A percentile compares a stretch with the other conserved stretches of the same genome.
Conservation (phyloP, 2,329 filamentous ascomycete species). For the Colletotrichum sansevieriae region DNA sequence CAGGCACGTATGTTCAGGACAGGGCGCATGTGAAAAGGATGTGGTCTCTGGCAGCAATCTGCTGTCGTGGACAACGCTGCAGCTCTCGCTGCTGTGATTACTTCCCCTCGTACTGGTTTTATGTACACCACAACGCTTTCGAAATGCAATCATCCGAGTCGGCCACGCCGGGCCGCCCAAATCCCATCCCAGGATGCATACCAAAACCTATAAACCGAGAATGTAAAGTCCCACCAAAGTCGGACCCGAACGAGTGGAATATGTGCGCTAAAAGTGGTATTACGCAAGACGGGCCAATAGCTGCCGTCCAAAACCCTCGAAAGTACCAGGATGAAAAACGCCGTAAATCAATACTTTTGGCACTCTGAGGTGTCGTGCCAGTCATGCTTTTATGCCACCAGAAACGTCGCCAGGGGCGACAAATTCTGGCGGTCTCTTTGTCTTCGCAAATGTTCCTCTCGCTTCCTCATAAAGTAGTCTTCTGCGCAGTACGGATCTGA, state of each 20-base stretch:
- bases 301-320: constrained; percentile 4
- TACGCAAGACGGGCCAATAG: constrained; percentile 10
- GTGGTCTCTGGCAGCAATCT: no score
- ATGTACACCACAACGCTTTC: constrained; percentile 33
- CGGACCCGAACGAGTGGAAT: constrained; percentile 29
- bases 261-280: constrained; percentile 37
- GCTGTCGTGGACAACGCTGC: constrained; percentile 9
- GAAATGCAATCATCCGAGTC: constrained; percentile 18
- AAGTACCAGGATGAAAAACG: constrained; percentile 10
- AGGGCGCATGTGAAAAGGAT: no score
- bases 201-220: constrained; percentile 27
- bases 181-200: constrained; percentile 28
- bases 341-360: neutral
- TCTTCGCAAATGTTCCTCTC: neutral
- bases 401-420: neutral
- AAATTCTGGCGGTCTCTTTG: neutral
- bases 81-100: constrained; percentile 20
- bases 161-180: constrained; percentile 21
- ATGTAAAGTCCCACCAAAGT: constrained; percentile 1
- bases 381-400: constrained; percentile 5
- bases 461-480: neutral
- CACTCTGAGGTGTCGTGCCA: neutral
- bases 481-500: neutral
- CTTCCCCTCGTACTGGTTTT: constrained; percentile 32
- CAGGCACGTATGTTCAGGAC: no score